These are phyloP conservation scores for Marasmius oreades DNA, from an alignment of 1,284 basidiomycete species.

Conservation along the genomic window DNA sequence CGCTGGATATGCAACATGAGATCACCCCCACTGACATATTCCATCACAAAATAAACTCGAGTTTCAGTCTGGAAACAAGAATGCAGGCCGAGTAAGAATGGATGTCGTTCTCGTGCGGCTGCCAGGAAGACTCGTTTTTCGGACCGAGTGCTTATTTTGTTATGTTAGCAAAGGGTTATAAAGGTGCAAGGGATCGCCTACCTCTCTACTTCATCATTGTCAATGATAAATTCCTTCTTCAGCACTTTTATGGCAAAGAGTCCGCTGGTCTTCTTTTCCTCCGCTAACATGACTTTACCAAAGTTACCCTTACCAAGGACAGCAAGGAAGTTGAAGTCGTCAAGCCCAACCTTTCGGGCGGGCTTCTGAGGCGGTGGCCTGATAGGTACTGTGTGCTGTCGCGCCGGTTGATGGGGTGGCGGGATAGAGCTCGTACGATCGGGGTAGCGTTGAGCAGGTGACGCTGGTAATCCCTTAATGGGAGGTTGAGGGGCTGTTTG, in stretches of 20 bases:
- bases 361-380: slow-evolving; percentile 43
- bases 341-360: slow-evolving; percentile 84
- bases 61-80: slow-evolving; percentile 99
- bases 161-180: slow-evolving; percentile 10
- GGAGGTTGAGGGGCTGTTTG: slow-evolving; percentile 26
- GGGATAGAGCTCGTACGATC: slow-evolving; percentile 12
- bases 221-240: slow-evolving; percentile 99
- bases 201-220: slow-evolving; percentile 99
- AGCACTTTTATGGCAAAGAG: slow-evolving; percentile 99
- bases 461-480: slow-evolving; percentile 13
- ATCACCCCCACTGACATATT: slow-evolving; percentile 95
- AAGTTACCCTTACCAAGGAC: slow-evolving; percentile 99
- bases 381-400: slow-evolving; percentile 24
- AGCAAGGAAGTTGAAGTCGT: slow-evolving; percentile 99
- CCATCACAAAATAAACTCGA: slow-evolving; percentile 92
- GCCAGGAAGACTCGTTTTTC: slow-evolving; percentile 98
- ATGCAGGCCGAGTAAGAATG: slow-evolving; percentile 94
- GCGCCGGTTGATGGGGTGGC: slow-evolving; percentile 16
- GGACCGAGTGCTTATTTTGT: slow-evolving; percentile 82
- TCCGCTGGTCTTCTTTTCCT: slow-evolving; percentile 89
- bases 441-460: slow-evolving; percentile 9
- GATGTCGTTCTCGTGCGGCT: slow-evolving; percentile 94
- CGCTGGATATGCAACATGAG: slow-evolving; percentile 92
- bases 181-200: slow-evolving; percentile 29
- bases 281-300: slow-evolving; percentile 99